Percentiles rank a stretch among this genome's conserved stretches.
Conservation (phyloP, 495 filamentous ascomycete species). For the Lophiotrema nucula region DNA sequence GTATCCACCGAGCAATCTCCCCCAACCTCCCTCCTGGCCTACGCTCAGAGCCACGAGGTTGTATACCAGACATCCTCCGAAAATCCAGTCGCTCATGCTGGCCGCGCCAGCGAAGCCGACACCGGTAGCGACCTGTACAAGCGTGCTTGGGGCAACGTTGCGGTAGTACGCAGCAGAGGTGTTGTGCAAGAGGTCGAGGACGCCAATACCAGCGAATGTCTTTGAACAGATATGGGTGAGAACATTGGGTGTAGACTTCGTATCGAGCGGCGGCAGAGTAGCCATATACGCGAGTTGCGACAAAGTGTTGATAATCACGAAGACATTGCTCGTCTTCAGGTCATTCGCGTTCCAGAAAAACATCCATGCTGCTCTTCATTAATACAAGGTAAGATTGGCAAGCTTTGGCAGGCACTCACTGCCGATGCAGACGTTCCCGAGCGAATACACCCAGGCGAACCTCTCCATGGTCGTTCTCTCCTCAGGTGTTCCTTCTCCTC, state of each 20-base stretch:
- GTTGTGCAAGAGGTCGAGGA: conserved; percentile 54
- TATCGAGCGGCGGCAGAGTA: conserved; percentile 48
- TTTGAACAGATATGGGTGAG: conserved; percentile 53
- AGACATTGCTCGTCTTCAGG: conserved; percentile 48
- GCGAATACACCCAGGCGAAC: conserved; percentile 48
- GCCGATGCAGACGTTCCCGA: conserved; percentile 55
- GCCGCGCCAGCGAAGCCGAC: conserved; percentile 47
- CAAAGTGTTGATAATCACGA: conserved; percentile 51
- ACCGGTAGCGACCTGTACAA: conserved; percentile 49
- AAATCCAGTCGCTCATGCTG: conserved; percentile 51
- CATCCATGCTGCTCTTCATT: conserved; percentile 58
- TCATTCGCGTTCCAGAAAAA: conserved; percentile 53
- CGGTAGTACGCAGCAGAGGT: conserved; percentile 51
- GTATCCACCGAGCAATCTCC: conserved; percentile 47
- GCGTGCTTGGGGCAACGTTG: conserved; percentile 41
- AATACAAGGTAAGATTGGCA: neutral
- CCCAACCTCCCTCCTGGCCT: conserved; percentile 49
- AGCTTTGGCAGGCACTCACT: conserved; percentile 33
- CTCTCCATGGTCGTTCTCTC: conserved; percentile 45
- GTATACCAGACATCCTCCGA: conserved; percentile 54
- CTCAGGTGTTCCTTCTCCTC: conserved; percentile 30
- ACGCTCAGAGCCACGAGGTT: conserved; percentile 50
- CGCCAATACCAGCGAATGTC: conserved; percentile 55
- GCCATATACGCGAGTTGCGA: conserved; percentile 51
- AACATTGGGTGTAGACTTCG: conserved; percentile 43